Evolutionary conservation across 2,329 filamentous ascomycete genomes (phyloP).

Genomic region (Lachnellula arida): DNA sequence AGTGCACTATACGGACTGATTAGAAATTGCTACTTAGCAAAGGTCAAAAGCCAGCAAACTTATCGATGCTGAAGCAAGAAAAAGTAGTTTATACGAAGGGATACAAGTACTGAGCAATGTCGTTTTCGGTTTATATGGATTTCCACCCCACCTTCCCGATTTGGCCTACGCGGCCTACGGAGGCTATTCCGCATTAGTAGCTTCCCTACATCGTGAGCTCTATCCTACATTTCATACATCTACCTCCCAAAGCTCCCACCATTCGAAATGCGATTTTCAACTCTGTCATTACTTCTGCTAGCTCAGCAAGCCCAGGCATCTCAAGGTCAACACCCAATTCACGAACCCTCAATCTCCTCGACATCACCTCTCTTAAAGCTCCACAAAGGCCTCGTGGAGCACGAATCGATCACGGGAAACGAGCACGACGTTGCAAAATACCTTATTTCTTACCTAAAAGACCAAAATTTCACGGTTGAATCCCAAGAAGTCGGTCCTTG

Average conservation of each 20-base stretch:
- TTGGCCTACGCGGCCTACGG: not conserved
- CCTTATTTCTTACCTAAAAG: constrained; percentile 51
- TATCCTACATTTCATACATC: not conserved
- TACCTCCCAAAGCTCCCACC: not conserved
- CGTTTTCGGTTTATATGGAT: not conserved
- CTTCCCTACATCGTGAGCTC: not conserved
- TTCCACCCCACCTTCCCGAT: not conserved
- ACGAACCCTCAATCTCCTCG: not conserved
- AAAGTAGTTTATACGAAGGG: no score
- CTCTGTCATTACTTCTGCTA: not conserved
- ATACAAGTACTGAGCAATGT: no score
- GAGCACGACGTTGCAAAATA: constrained; percentile 56
- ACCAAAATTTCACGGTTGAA: constrained; percentile 57
- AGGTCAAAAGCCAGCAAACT: no score
- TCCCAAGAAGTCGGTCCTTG: constrained; percentile 43
- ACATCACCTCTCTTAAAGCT: constrained; percentile 46
- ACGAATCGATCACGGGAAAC: constrained; percentile 57
- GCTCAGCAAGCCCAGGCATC: not conserved
- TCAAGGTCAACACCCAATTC: not conserved
- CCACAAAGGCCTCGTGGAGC: constrained; percentile 58
- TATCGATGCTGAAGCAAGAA: no score
- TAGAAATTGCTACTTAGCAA: no score
- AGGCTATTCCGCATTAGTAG: not conserved
- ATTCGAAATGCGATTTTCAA: not conserved
- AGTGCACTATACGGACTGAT: no score